Evolutionary conservation across 2,329 filamentous ascomycete species (phyloP).

Genomic region (Epichloe bromicola): DNA sequence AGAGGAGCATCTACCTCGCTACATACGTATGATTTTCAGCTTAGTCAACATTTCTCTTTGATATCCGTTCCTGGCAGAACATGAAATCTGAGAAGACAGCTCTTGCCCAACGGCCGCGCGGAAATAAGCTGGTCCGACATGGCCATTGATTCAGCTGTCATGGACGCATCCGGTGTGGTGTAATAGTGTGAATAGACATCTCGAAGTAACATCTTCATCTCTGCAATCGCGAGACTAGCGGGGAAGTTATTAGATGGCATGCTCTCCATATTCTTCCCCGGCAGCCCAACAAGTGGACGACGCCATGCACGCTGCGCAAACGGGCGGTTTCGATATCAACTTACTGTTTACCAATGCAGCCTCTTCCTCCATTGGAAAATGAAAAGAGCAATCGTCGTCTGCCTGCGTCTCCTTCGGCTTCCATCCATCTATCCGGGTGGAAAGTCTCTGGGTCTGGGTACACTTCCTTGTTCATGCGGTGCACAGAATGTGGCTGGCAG

Average conservation of each 20-base stretch:
- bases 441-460: constrained; percentile 71
- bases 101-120: constrained; percentile 45
- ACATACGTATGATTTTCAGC: neutral
- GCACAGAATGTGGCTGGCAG: constrained; percentile 47
- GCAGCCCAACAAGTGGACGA: too few species aligned
- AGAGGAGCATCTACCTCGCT: neutral
- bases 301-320: neutral
- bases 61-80: constrained; percentile 14
- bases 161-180: constrained; percentile 40
- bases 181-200: constrained; percentile 47
- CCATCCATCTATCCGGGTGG: constrained; percentile 74
- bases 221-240: constrained; percentile 42
- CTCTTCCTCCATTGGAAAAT: constrained; percentile 51
- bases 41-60: neutral
- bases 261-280: too few species aligned
- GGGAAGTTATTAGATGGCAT: neutral
- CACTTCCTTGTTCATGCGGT: constrained; percentile 47
- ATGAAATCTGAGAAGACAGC: constrained; percentile 40
- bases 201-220: constrained; percentile 55
- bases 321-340: constrained; percentile 16
- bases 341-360: constrained; percentile 55
- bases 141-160: constrained; percentile 44
- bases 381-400: constrained; percentile 50
- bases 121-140: constrained; percentile 58
- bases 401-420: constrained; percentile 58